Evolutionary conservation across 1,139 yeast genomes (phyloP), one percentile per base, ranked within the genome.

Genomic region (Arxiozyma bovina): DNA sequence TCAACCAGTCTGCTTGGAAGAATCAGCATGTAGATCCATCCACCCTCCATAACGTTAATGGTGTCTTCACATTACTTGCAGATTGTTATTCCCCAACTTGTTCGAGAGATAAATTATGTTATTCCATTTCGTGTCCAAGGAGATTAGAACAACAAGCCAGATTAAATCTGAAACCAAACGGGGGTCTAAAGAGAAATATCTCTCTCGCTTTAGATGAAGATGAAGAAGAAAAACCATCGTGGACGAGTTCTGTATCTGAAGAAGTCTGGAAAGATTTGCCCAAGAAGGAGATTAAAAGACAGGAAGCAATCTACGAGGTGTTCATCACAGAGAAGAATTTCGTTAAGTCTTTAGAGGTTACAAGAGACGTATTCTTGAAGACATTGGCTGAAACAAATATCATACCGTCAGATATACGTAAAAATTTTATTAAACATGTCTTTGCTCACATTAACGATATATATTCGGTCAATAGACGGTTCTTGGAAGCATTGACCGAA

Each of bases 81-180:
- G 96, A 91, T 64, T 93, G 99, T 72, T 93, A 93, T 67, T 90
- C 97, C 0, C 96, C 99, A 42, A 93, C 99, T 0, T 93, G 99
- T 73, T 85, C 96, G 4, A 76, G 96, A 54, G 95, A 89, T 66
- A 77, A 81, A 42, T 74, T 93, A 48, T 93, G 99, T 72, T 93
- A 93, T 71, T 87, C 96, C 53, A 91, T 93, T 62, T 95, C 97
- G n/a, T 93, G 99, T 73, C 99, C 99, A 12, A 80, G 97, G 62
- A 80, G 99, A 61, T 75, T 93, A 51, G 99, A 93, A 70, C 99
- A 93, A 69, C 98, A 93, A 67, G 96, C 96, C 2, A 77, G 98
- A 55, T 77, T 89, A 57, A 89, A 90, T 64, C 77, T 88, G 81
- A 88, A 89, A 69, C 90, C 95, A 8, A 87, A 87, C 63, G 93